These are phyloP conservation scores for Shiraia bambusicola DNA, from an alignment of 2,329 filamentous ascomycete genomes.

Conservation along the genomic window DNA sequence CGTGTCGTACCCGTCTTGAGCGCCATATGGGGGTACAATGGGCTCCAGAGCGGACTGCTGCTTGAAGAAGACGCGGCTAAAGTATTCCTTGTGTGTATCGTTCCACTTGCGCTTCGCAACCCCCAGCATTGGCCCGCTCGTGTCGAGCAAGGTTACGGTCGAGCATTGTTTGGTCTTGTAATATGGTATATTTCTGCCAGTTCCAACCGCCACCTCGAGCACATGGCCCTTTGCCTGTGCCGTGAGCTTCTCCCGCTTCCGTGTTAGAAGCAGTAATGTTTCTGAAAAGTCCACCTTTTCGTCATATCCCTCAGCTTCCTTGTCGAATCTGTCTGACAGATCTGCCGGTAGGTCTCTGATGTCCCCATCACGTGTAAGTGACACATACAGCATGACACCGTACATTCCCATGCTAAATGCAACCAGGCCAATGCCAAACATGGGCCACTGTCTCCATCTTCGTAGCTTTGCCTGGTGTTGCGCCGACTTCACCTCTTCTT, in stretches of 20 bases:
- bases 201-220: slow-evolving; percentile 53
- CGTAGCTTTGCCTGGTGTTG: slow-evolving; percentile 30
- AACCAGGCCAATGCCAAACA: slow-evolving; percentile 36
- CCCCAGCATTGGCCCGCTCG: slow-evolving; percentile 51
- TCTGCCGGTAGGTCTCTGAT: slow-evolving; percentile 40
- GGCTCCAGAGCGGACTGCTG: slow-evolving; percentile 47
- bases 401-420: slow-evolving; percentile 48
- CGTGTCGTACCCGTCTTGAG: slow-evolving; percentile 50
- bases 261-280: slow-evolving; percentile 45
- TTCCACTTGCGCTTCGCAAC: slow-evolving; percentile 53
- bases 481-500: slow-evolving; percentile 29
- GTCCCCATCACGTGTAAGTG: slow-evolving; percentile 28
- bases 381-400: slow-evolving; percentile 39
- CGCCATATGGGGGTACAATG: slow-evolving; percentile 46
- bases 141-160: slow-evolving; percentile 51
- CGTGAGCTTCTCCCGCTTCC: slow-evolving; percentile 45
- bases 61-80: slow-evolving; percentile 45
- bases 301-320: slow-evolving; percentile 49
- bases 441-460: slow-evolving; percentile 35
- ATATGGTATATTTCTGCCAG: slow-evolving; percentile 51
- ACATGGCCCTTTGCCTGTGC: slow-evolving; percentile 49
- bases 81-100: slow-evolving; percentile 43
- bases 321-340: slow-evolving; percentile 50
- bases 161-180: slow-evolving; percentile 45
- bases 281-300: slow-evolving; percentile 50